A percentile compares a stretch with the other conserved stretches of the same genome.
Evolutionary conservation across 2,329 filamentous ascomycete genomes (phyloP).

Genomic region (Botrytis hyacinthi): DNA sequence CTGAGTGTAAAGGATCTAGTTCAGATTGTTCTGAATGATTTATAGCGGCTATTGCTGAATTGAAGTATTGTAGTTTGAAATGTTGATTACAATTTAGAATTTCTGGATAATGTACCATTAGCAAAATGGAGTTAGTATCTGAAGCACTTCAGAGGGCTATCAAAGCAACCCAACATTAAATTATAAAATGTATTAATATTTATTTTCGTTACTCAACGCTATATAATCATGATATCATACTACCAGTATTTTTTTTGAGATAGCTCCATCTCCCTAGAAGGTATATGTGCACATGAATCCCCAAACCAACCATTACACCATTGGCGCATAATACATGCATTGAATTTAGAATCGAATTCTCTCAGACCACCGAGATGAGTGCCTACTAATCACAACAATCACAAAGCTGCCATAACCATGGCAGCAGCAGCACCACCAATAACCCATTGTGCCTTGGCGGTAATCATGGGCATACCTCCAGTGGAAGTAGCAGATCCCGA

Average conservation of each 20-base stretch:
- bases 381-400: not conserved
- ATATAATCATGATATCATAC: not conserved
- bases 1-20: not conserved
- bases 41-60: not conserved
- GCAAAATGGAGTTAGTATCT: not conserved
- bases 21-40: not conserved
- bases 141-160: not conserved
- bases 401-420: slow-evolving; percentile 34
- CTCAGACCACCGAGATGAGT: not conserved
- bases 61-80: not conserved
- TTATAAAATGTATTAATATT: not conserved
- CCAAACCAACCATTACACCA: not conserved
- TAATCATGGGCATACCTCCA: slow-evolving; percentile 32
- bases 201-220: not conserved
- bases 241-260: not conserved
- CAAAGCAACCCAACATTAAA: not conserved
- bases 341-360: not conserved
- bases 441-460: slow-evolving; percentile 31
- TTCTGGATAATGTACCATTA: not conserved
- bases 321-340: not conserved
- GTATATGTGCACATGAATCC: not conserved
- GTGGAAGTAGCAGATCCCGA: slow-evolving; percentile 18
- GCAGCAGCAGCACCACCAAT: slow-evolving; percentile 31
- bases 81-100: not conserved
- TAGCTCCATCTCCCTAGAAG: not conserved